These are phyloP conservation scores for Periglandula ipomoeae DNA, from an alignment of 2,329 filamentous ascomycete genomes.

Conservation along the genomic window DNA sequence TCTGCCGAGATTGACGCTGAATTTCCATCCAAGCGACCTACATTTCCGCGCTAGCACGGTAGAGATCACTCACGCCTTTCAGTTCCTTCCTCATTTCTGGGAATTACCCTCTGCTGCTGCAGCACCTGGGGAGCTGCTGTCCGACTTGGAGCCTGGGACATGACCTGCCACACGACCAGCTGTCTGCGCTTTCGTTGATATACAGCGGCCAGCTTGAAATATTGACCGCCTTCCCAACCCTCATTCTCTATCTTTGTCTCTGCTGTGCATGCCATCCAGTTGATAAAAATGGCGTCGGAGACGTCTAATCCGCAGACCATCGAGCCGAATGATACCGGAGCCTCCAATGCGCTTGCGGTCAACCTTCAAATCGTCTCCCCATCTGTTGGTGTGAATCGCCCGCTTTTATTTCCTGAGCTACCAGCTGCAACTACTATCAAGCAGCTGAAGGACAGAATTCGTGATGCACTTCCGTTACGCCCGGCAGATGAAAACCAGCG, in stretches of 20 bases:
- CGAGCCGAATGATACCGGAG: constrained; percentile 14
- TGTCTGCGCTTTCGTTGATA: neutral
- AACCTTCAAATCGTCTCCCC: constrained; percentile 52
- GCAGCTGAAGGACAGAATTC: constrained; percentile 50
- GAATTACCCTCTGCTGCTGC: neutral
- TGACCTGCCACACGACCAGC: neutral
- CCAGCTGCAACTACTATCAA: constrained; percentile 43
- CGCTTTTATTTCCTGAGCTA: constrained; percentile 39
- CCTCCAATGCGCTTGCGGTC: constrained; percentile 31
- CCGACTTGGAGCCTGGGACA: neutral
- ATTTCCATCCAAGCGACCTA: neutral
- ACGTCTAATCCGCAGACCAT: constrained; percentile 17
- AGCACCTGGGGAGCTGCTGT: neutral
- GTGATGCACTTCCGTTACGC: constrained; percentile 37
- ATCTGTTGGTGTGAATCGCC: constrained; percentile 42
- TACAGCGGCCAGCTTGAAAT: neutral
- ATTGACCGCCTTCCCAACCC: neutral
- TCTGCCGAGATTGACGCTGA: neutral
- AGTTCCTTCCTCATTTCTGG: no score
- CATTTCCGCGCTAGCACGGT: neutral
- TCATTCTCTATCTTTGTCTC: neutral
- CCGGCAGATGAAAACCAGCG: constrained; percentile 47
- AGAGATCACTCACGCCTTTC: neutral
- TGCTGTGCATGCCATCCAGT: neutral
- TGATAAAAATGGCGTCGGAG: constrained; percentile 30